Evolutionary conservation across 129 eudicot species (phyloP), one percentile per base, ranked within the genome.

Genomic region (Kitagawia praeruptora): DNA sequence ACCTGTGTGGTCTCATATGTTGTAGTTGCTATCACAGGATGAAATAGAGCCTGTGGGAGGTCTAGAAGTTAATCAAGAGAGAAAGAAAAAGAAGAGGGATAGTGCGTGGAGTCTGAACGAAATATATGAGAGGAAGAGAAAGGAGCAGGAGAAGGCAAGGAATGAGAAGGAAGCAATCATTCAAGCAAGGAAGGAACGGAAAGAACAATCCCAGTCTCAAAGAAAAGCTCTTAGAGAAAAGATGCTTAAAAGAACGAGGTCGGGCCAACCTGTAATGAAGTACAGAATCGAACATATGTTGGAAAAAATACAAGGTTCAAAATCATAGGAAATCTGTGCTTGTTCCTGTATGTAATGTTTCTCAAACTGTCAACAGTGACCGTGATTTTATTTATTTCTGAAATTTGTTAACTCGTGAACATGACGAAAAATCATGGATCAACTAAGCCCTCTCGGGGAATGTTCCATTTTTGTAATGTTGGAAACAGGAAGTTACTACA

Each of bases 191-290:
- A 89, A 85, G 73, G 96, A 89, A 84, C 82, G 78, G 56, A 87
- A 79, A 78, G 89, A 90, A 64, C 81, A 49, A 78, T 69, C 92
- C 10, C 86, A 88, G 79, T 75, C 88, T 38, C 90, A 87, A 38
- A 87, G 96, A 80, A 95, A 85, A 89, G 79, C 76, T 45, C 74
- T 87, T 47, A 88, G 84, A 81, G 92, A 83, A 80, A 90, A 87
- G 54, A 95, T 95, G 97, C 85, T 79, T 39, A 95, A 92, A 85
- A 95, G 91, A 85, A 95, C 97, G 6, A 86, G 79, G 83, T 86
- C 89, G 18, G 97, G 97, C 74, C 98, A 95, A 80, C 98, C 98
- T 2, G 87, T 95, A 46, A 92, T 95, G 98, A 95, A 88, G 87
- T 90, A 95, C 84, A 84, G 96, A 82, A 90, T 95, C 37, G 94